These are phyloP conservation scores for Bassia scoparia DNA, from an alignment of 148 eudicot species.

Conservation along the genomic window DNA sequence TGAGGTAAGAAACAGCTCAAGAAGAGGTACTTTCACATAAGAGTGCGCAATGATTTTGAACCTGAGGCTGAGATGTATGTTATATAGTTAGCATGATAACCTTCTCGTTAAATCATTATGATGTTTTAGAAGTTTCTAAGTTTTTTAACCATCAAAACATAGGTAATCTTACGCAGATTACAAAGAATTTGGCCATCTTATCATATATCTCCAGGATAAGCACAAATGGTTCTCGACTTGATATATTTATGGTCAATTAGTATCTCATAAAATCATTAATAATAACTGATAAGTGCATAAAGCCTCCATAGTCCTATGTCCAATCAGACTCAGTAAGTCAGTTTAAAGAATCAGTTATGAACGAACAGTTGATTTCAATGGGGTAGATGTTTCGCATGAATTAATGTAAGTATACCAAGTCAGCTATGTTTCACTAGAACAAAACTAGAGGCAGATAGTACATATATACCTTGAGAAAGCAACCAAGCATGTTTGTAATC, in stretches of 20 bases:
- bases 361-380: not conserved
- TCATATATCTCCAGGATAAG: too few relatives aligned
- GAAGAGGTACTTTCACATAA: slow-evolving; percentile 61
- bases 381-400: not conserved
- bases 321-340: not conserved
- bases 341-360: not conserved
- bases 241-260: too few relatives aligned
- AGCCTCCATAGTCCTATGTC: not conserved
- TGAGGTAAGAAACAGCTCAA: slow-evolving; percentile 74
- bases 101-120: not conserved
- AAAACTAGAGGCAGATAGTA: slow-evolving; percentile 2
- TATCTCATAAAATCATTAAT: too few relatives aligned
- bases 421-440: not conserved
- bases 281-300: too few relatives aligned
- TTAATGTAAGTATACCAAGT: not conserved
- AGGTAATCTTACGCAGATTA: not conserved
- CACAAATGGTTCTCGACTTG: too few relatives aligned
- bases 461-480: slow-evolving; percentile 60
- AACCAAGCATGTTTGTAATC: slow-evolving; percentile 70
- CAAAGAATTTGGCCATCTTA: too few relatives aligned
- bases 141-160: not conserved
- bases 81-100: not conserved
- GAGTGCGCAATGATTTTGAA: slow-evolving; percentile 48
- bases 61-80: slow-evolving; percentile 51
- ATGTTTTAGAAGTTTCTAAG: too few relatives aligned